A percentile compares a stretch with the other conserved stretches of the same genome.
Evolutionary conservation across 1,284 basidiomycete species (phyloP).

Genomic region (Puccinia hordei): DNA sequence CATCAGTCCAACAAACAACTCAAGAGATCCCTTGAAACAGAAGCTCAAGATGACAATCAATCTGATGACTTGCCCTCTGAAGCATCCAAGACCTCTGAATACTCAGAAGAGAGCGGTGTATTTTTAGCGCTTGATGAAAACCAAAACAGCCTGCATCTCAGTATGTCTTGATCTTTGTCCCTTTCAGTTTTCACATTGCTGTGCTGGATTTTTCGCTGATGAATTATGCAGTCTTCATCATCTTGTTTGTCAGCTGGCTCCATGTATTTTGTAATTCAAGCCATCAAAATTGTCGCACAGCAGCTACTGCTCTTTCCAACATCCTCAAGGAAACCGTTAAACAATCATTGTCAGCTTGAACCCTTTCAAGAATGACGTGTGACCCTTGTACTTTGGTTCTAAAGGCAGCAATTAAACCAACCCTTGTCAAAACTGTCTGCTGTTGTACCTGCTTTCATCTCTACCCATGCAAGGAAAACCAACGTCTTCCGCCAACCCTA

Average conservation of each 20-base stretch:
- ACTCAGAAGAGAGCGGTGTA: background rate
- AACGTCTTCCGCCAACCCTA: background rate
- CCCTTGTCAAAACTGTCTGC: background rate
- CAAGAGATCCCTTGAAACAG: background rate
- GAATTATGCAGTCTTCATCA: background rate
- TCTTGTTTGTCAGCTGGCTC: background rate
- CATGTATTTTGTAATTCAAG: constrained; percentile 8
- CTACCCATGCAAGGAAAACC: background rate
- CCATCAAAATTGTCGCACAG: constrained; percentile 13
- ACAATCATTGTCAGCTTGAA: background rate
- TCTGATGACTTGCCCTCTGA: background rate
- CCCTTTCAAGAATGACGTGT: background rate
- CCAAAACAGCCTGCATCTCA: background rate
- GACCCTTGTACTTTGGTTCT: background rate
- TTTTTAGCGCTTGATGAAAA: background rate
- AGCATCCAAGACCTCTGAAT: background rate
- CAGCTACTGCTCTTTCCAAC: background rate
- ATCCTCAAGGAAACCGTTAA: background rate
- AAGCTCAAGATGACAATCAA: background rate
- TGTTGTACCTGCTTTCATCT: too few species aligned
- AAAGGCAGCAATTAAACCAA: background rate
- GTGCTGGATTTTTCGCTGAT: too few species aligned
- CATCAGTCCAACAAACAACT: background rate
- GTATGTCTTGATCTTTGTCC: constrained; percentile 2
- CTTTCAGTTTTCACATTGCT: background rate